Evolutionary conservation across 2,329 filamentous ascomycete genomes (phyloP).

Genomic region (Cytospora paraplurivora): DNA sequence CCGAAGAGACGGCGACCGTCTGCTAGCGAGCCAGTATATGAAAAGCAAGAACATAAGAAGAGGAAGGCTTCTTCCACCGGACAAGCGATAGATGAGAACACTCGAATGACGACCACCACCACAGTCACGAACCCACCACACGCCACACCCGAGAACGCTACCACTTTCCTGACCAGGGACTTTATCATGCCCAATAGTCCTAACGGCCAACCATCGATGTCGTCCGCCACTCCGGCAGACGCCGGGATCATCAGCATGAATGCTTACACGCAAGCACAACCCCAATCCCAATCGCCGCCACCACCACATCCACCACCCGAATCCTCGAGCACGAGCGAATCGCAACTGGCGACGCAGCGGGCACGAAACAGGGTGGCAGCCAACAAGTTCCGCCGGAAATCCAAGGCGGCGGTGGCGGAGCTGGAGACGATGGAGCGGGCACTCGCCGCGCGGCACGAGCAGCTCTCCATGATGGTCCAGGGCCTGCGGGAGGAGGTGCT

Average conservation of each 20-base stretch:
- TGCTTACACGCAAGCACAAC: background rate
- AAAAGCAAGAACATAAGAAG: conserved; percentile 2
- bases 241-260: background rate
- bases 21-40: background rate
- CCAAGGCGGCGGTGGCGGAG: conserved; percentile 33
- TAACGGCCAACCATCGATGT: background rate
- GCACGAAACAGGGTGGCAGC: conserved; percentile 37
- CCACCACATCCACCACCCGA: background rate
- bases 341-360: conserved; percentile 21
- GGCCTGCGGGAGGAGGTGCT: conserved; percentile 36
- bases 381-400: conserved; percentile 38
- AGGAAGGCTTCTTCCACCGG: background rate
- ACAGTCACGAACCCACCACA: background rate
- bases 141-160: background rate
- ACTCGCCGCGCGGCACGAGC: conserved; percentile 26
- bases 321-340: background rate
- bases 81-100: background rate
- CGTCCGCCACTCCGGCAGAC: background rate
- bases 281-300: background rate
- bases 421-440: conserved; percentile 34
- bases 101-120: background rate
- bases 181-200: background rate
- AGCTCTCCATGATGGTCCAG: conserved; percentile 30
- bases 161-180: background rate
- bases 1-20: background rate